Conservation (phyloP, 768 basidiomycete species). For the Cantharellus anzutake region DNA sequence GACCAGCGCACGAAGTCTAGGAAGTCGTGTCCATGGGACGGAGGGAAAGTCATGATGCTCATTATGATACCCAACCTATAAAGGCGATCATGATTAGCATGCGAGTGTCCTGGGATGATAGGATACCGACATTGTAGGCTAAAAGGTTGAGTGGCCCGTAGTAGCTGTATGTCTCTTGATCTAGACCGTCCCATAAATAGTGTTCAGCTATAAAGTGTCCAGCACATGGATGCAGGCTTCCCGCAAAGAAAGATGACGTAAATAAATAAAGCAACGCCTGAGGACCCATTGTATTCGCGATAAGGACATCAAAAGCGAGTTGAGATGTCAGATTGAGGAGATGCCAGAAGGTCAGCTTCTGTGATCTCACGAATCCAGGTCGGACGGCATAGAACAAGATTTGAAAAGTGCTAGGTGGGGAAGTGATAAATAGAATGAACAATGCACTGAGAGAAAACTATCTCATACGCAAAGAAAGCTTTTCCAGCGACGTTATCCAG, state of each 20-base stretch:
- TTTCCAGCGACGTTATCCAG: conserved; percentile 95
- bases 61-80: conserved; percentile 91
- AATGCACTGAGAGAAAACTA: neutral
- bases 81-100: neutral
- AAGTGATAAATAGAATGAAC: neutral
- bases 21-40: conserved; percentile 84
- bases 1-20: conserved; percentile 61
- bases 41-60: conserved; percentile 99
- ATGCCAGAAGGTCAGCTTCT: conserved; percentile 72
- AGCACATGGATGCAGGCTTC: conserved; percentile 86
- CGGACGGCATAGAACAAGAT: conserved; percentile 95
- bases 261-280: conserved; percentile 53
- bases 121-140: conserved; percentile 68
- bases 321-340: conserved; percentile 52
- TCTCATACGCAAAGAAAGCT: conserved; percentile 83
- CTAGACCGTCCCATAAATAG: conserved; percentile 80
- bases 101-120: conserved; percentile 1
- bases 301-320: conserved; percentile 48
- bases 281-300: conserved; percentile 31
- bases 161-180: conserved; percentile 94
- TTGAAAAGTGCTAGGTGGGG: conserved; percentile 64
- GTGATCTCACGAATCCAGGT: conserved; percentile 77
- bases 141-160: conserved; percentile 81
- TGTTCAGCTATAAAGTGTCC: conserved; percentile 98
- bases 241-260: conserved; percentile 87